Conservation (phyloP, 139 green algal species). For the Chlamydomonas incerta region DNA sequence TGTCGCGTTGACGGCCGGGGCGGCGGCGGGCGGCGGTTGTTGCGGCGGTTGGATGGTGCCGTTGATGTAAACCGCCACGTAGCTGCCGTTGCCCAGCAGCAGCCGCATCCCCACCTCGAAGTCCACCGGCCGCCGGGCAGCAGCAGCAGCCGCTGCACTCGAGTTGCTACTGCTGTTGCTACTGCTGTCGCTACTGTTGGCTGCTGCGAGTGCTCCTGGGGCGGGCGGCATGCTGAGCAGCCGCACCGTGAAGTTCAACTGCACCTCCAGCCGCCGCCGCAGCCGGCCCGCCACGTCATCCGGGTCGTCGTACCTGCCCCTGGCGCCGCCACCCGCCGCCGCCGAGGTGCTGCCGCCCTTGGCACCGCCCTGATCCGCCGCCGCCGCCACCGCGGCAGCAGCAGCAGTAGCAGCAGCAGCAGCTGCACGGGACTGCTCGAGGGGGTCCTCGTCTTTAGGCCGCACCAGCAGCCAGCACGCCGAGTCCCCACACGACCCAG, state of each 20-base stretch:
- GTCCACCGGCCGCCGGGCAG: neutral
- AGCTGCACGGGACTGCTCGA: too few relatives aligned
- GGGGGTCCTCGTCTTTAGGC: neutral
- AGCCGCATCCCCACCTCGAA: slow-evolving; percentile 29
- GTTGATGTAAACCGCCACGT: slow-evolving; percentile 31
- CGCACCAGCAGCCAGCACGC: slow-evolving; percentile 27
- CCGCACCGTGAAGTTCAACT: slow-evolving; percentile 22
- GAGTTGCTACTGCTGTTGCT: neutral
- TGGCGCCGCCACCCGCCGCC: too few relatives aligned
- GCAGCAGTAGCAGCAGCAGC: too few relatives aligned
- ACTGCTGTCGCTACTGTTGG: neutral
- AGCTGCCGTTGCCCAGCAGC: slow-evolving; percentile 15
- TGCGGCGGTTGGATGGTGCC: slow-evolving; percentile 9
- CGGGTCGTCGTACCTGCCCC: too few relatives aligned
- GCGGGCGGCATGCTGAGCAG: neutral
- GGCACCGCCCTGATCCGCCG: too few relatives aligned
- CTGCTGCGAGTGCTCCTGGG: neutral
- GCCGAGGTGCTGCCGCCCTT: too few relatives aligned
- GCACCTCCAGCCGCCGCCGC: slow-evolving; percentile 7
- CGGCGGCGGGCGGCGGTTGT: neutral
- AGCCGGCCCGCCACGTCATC: neutral
- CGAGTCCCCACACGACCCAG: slow-evolving; percentile 8
- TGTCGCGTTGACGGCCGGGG: neutral
- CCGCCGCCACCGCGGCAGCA: neutral
- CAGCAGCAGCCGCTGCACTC: too few relatives aligned